phyloP scores from a whole-genome alignment of 768 basidiomycete genomes.

The Leccinum boreale region DNA sequence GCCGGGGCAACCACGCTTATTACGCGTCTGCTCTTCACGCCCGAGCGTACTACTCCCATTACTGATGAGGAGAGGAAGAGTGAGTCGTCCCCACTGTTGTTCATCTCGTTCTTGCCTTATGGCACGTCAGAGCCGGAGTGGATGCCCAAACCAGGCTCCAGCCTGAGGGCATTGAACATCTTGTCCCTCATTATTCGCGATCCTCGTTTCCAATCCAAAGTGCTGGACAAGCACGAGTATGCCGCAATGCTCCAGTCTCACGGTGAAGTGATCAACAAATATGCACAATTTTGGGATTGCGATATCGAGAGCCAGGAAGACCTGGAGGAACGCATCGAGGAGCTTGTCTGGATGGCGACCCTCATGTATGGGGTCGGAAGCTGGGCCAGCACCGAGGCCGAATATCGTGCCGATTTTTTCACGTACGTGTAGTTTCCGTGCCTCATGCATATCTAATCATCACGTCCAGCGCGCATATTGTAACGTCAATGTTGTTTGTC shows the following conservation, averaged over 20 bases:
- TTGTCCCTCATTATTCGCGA: conserved; percentile 55
- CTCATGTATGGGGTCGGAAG: conserved; percentile 63
- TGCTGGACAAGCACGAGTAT: conserved; percentile 34
- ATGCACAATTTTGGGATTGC: conserved; percentile 47
- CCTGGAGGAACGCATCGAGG: conserved; percentile 53
- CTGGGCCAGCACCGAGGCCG: conserved; percentile 34
- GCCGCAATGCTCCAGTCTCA: conserved; percentile 34
- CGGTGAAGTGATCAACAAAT: conserved; percentile 39
- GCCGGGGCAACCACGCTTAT: conserved; percentile 36
- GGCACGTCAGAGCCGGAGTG: conserved; percentile 27
- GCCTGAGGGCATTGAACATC: conserved; percentile 47
- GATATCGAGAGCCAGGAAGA: conserved; percentile 35
- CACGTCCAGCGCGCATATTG: conserved; percentile 56
- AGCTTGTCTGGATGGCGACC: conserved; percentile 54
- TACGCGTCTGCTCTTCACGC: conserved; percentile 30
- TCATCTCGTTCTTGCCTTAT: background rate
- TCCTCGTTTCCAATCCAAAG: conserved; percentile 30
- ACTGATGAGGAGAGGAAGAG: conserved; percentile 22
- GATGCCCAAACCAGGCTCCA: conserved; percentile 27
- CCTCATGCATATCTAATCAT: background rate
- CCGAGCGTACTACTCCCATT: conserved; percentile 18
- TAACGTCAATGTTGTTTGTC: conserved; percentile 67
- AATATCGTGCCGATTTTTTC: conserved; percentile 66
- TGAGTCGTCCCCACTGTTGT: background rate
- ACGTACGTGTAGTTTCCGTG: conserved; percentile 38